Conservation (phyloP, 495 filamentous ascomycete species). For the Echria macrotheca region DNA sequence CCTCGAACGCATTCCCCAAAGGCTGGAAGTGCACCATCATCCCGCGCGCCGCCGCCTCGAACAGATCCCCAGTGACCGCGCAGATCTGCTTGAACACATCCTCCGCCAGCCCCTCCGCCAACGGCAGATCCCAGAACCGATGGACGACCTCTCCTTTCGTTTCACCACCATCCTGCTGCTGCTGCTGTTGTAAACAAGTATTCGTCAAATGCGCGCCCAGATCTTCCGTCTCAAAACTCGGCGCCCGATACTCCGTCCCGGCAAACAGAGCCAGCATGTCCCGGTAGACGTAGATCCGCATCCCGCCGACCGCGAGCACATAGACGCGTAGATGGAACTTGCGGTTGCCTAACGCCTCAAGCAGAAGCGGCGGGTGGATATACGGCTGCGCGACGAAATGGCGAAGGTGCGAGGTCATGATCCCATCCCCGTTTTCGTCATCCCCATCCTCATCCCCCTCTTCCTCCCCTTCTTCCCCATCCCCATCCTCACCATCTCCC, state of each 20-base stretch:
- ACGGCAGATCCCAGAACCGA: constrained; percentile 63
- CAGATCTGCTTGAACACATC: constrained; percentile 68
- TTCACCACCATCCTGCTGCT: constrained; percentile 48
- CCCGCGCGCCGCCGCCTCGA: constrained; percentile 73
- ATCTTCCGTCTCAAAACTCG: constrained; percentile 35
- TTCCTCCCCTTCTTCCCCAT: constrained; percentile 27
- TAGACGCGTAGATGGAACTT: constrained; percentile 97
- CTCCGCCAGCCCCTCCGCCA: constrained; percentile 21
- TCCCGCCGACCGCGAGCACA: constrained; percentile 68
- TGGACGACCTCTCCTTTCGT: constrained; percentile 43
- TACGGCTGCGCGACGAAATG: constrained; percentile 97
- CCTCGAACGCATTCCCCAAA: constrained; percentile 79
- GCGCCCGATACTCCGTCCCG: constrained; percentile 52
- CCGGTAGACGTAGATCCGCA: constrained; percentile 81
- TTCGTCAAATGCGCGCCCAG: constrained; percentile 85
- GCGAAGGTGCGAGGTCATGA: constrained; percentile 84
- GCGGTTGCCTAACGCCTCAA: constrained; percentile 53
- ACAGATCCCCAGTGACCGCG: constrained; percentile 63
- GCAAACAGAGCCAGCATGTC: constrained; percentile 93
- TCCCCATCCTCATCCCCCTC: constrained; percentile 7
- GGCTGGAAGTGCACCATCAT: constrained; percentile 92
- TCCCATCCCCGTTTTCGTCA: constrained; percentile 40
- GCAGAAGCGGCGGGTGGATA: constrained; percentile 79
- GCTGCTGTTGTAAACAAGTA: no score
- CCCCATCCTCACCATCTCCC: constrained; percentile 54